phyloP scores from a whole-genome alignment of 1,139 yeast genomes.

The Saccharomyces hybrid region DNA sequence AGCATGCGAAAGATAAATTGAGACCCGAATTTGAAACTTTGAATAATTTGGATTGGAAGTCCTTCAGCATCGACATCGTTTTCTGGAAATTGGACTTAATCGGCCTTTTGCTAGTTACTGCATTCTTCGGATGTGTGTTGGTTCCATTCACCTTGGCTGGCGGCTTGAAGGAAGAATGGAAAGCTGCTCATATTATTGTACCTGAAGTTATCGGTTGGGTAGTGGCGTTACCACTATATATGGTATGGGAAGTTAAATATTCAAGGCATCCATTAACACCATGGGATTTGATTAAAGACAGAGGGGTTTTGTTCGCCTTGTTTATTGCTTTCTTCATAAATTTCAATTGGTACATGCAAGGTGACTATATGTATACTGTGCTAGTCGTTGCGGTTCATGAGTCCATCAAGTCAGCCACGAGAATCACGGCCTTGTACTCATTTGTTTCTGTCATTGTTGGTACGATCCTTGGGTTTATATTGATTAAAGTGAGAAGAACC shows the following conservation, averaged over 20 bases:
- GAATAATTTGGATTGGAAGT: conserved; percentile 6
- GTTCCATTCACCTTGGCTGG: conserved; percentile 53
- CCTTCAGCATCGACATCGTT: conserved; percentile 29
- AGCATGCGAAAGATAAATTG: conserved; percentile 36
- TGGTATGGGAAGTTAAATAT: conserved; percentile 46
- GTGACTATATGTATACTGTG: conserved; percentile 57
- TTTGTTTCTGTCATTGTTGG: conserved; percentile 60
- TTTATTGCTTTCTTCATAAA: conserved; percentile 47
- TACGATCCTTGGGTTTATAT: conserved; percentile 45
- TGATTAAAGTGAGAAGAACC: conserved; percentile 44
- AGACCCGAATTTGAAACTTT: conserved; percentile 25
- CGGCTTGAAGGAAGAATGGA: conserved; percentile 46
- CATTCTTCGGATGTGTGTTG: conserved; percentile 47
- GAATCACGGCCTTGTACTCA: conserved; percentile 55
- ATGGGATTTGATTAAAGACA: conserved; percentile 44
- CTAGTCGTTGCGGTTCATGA: conserved; percentile 52
- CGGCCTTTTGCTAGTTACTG: conserved; percentile 45
- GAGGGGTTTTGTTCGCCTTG: conserved; percentile 57
- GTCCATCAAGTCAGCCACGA: conserved; percentile 50
- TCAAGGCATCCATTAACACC: conserved; percentile 47
- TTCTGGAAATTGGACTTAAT: conserved; percentile 49
- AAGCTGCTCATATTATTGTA: conserved; percentile 48
- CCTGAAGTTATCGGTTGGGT: conserved; percentile 55
- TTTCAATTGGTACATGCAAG: conserved; percentile 59
- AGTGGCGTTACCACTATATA: conserved; percentile 43